Evolutionary conservation across 2,329 filamentous ascomycete species (phyloP).

Genomic region (Fusarium chlamydosporum): DNA sequence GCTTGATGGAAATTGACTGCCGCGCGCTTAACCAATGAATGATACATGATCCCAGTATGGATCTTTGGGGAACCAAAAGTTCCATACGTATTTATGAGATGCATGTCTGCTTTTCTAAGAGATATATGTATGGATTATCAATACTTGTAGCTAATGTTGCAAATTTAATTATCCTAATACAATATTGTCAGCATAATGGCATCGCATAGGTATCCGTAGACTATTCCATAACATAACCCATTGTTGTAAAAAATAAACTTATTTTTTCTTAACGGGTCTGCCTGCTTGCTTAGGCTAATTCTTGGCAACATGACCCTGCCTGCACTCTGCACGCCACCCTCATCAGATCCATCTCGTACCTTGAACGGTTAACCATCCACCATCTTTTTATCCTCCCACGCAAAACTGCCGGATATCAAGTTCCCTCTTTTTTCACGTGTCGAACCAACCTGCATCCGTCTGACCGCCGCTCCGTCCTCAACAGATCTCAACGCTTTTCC

Average conservation of each 20-base stretch:
- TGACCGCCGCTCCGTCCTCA: constrained; percentile 29
- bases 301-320: constrained; percentile 24
- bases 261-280: constrained; percentile 6
- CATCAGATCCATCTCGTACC: constrained; percentile 34
- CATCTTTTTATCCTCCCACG: constrained; percentile 23
- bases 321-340: constrained; percentile 35
- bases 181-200: neutral
- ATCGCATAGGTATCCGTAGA: neutral
- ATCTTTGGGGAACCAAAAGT: neutral
- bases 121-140: neutral
- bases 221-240: neutral
- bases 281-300: constrained; percentile 34
- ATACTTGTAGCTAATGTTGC: too few species aligned
- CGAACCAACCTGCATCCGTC: constrained; percentile 5
- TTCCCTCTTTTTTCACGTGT: constrained; percentile 30
- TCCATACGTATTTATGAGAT: neutral
- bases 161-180: too few species aligned
- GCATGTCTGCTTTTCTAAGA: neutral
- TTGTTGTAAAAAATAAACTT: neutral
- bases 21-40: constrained; percentile 39
- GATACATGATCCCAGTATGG: constrained; percentile 7
- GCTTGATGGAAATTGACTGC: constrained; percentile 33
- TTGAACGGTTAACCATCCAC: constrained; percentile 21
- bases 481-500: constrained; percentile 9
- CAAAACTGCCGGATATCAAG: constrained; percentile 16